phyloP scores from a whole-genome alignment of 495 filamentous ascomycete species.

The Annulohypoxylon bovei region DNA sequence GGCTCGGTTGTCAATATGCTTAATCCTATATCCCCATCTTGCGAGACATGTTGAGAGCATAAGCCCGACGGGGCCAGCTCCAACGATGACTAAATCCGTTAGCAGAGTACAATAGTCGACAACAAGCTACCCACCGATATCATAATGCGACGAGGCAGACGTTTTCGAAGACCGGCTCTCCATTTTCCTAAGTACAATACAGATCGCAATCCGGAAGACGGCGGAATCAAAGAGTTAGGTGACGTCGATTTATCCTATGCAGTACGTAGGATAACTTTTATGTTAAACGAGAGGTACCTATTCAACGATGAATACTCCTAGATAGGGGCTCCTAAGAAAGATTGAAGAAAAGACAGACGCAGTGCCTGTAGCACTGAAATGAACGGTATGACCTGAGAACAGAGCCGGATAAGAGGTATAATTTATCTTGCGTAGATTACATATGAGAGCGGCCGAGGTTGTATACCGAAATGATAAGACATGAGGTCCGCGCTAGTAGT shows the following conservation, averaged over 20 bases:
- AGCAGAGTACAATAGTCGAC: constrained; percentile 4
- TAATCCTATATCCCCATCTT: constrained; percentile 74
- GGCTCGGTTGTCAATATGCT: constrained; percentile 76
- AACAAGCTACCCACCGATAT: constrained; percentile 40
- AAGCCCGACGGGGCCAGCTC: constrained; percentile 88
- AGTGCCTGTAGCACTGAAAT: background rate
- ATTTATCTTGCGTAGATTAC: constrained; percentile 20
- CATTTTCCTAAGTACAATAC: constrained; percentile 15
- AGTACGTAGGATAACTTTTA: background rate
- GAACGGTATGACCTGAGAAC: background rate
- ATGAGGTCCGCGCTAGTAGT: constrained; percentile 24
- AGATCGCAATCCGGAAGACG: background rate
- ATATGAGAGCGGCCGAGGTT: constrained; percentile 7
- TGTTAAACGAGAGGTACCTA: background rate
- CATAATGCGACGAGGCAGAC: constrained; percentile 34
- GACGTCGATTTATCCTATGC: background rate
- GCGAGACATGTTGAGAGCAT: constrained; percentile 83
- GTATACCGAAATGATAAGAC: constrained; percentile 10
- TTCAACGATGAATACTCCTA: background rate
- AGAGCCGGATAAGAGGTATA: constrained; percentile 9
- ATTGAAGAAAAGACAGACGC: background rate
- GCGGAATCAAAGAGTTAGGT: background rate
- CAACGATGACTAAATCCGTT: constrained; percentile 73
- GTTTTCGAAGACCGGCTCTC: constrained; percentile 26
- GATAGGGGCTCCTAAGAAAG: background rate